A percentile compares a stretch with the other conserved stretches of the same genome.
These are phyloP conservation scores for Cercospora sojina DNA, from an alignment of 2,329 filamentous ascomycete species.

Conservation along the genomic window DNA sequence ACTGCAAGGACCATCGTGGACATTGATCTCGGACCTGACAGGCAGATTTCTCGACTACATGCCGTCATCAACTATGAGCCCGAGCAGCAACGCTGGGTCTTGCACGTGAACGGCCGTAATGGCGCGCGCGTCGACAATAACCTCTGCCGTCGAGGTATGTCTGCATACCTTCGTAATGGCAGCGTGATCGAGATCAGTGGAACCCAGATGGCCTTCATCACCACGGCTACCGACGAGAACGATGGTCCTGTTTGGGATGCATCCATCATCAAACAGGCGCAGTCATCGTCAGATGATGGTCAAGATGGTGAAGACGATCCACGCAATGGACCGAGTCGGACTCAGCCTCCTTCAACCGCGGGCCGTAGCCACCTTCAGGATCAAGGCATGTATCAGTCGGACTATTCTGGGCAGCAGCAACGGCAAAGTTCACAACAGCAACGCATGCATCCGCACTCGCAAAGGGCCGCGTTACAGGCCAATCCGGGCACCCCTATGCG, in stretches of 20 bases:
- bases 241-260: conserved; percentile 62
- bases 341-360: conserved; percentile 9
- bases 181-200: conserved; percentile 89
- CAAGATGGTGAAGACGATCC: conserved; percentile 41
- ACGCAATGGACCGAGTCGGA: conserved; percentile 19
- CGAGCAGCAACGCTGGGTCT: conserved; percentile 65
- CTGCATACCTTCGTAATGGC: conserved; percentile 72
- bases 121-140: conserved; percentile 80
- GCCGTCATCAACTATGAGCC: conserved; percentile 51
- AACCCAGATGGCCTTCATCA: conserved; percentile 97
- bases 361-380: conserved; percentile 27
- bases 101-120: conserved; percentile 87
- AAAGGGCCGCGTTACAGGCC: conserved; percentile 35
- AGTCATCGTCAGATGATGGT: conserved; percentile 45
- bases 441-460: conserved; percentile 40
- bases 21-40: conserved; percentile 70
- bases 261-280: conserved; percentile 40
- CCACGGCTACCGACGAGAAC: conserved; percentile 74
- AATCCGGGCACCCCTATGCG: conserved; percentile 41
- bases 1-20: conserved; percentile 59
- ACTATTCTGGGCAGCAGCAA: conserved; percentile 29
- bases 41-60: conserved; percentile 52
- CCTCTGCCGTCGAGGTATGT: conserved; percentile 65
- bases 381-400: conserved; percentile 28
- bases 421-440: conserved; percentile 25